phyloP scores from a whole-genome alignment of 2,329 filamentous ascomycete genomes.

The Corynespora cassiicola region DNA sequence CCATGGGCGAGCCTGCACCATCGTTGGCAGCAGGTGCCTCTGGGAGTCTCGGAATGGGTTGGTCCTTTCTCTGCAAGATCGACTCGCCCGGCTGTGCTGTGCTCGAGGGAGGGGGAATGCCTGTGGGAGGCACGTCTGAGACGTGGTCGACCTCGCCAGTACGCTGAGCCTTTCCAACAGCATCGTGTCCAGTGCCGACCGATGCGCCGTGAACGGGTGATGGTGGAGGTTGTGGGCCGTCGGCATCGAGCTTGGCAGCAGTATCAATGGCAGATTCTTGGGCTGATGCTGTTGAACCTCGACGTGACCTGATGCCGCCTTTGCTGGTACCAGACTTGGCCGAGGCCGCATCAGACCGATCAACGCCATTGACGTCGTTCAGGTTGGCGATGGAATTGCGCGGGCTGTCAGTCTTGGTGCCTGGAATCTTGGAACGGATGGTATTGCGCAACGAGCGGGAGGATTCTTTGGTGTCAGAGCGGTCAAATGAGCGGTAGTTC shows the following conservation, averaged over 20 bases:
- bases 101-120: constrained; percentile 60
- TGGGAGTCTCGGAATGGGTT: constrained; percentile 68
- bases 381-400: constrained; percentile 70
- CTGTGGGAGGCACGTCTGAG: constrained; percentile 84
- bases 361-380: constrained; percentile 54
- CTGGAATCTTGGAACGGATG: constrained; percentile 88
- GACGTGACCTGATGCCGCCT: constrained; percentile 38
- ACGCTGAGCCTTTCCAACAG: constrained; percentile 80
- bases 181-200: constrained; percentile 74
- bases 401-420: constrained; percentile 78
- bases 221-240: constrained; percentile 66
- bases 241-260: constrained; percentile 42
- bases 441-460: constrained; percentile 81
- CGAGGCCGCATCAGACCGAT: constrained; percentile 78
- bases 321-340: constrained; percentile 73
- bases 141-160: constrained; percentile 93
- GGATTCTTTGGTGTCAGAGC: constrained; percentile 92
- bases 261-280: constrained; percentile 47
- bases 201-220: constrained; percentile 84
- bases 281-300: constrained; percentile 48
- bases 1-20: constrained; percentile 66
- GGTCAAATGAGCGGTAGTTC: constrained; percentile 84
- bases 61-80: constrained; percentile 84
- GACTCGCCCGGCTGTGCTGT: constrained; percentile 81
- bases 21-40: constrained; percentile 58